Percentiles rank a stretch among this genome's conserved stretches.
phyloP scores from a whole-genome alignment of 2,329 filamentous ascomycete genomes.

The Metarhizium anisopliae region DNA sequence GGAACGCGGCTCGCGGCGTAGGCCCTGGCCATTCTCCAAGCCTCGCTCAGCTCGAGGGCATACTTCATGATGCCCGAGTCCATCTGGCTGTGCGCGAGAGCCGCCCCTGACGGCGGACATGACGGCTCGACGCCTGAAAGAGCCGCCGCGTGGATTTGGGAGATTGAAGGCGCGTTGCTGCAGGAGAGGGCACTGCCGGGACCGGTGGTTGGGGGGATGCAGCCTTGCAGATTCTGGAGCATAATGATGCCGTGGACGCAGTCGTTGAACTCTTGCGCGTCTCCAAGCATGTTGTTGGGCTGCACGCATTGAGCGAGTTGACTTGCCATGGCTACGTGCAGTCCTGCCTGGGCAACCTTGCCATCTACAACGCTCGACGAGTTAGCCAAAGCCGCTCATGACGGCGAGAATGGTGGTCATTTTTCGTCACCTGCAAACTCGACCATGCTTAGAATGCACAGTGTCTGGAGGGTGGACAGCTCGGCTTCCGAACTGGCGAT shows the following conservation, averaged over 20 bases:
- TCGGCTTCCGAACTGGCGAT: conserved; percentile 25
- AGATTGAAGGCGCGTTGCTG: conserved; percentile 4
- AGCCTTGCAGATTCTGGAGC: conserved; percentile 32
- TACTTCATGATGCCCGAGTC: conserved; percentile 35
- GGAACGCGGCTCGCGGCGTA: conserved; percentile 37
- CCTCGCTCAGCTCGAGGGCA: conserved; percentile 32
- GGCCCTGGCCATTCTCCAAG: conserved; percentile 36
- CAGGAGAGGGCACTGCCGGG: conserved; percentile 4
- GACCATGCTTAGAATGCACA: conserved; percentile 27
- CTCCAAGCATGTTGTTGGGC: conserved; percentile 9
- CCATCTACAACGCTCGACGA: conserved; percentile 10
- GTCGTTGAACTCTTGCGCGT: conserved; percentile 12
- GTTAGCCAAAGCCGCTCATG: background rate
- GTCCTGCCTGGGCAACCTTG: conserved; percentile 13
- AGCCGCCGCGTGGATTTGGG: conserved; percentile 5
- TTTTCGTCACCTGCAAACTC: conserved; percentile 25
- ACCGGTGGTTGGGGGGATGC: conserved; percentile 6
- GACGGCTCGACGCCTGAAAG: background rate
- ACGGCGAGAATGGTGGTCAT: background rate
- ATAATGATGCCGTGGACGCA: conserved; percentile 34
- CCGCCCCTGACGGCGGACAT: background rate
- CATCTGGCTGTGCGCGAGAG: conserved; percentile 4
- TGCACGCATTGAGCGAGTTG: conserved; percentile 14
- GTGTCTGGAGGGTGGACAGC: conserved; percentile 28
- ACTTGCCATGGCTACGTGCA: conserved; percentile 14